Evolutionary conservation across 176 grass and related monocot genomes (phyloP).

Genomic region (Puccinellia tenuiflora): DNA sequence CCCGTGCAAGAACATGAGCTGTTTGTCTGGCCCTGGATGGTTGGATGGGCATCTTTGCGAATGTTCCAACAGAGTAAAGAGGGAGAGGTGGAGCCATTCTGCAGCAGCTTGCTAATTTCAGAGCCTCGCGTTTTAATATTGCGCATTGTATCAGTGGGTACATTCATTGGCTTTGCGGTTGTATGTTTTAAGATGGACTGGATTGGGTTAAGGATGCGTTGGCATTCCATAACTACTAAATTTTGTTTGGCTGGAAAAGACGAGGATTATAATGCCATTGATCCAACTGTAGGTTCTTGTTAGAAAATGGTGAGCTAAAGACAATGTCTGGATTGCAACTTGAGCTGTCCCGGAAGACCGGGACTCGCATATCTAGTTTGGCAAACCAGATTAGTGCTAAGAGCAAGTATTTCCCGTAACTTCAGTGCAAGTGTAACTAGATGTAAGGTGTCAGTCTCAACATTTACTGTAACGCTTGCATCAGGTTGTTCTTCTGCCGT

Average conservation of each 20-base stretch:
- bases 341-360: constrained; percentile 26
- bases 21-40: constrained; percentile 48
- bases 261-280: constrained; percentile 29
- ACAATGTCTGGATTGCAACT: constrained; percentile 26
- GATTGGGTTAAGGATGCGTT: constrained; percentile 48
- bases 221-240: constrained; percentile 39
- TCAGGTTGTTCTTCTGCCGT: too few relatives aligned
- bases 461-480: too few relatives aligned
- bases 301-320: constrained; percentile 36
- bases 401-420: constrained; percentile 30
- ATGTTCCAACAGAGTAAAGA: constrained; percentile 14
- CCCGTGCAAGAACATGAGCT: constrained; percentile 17
- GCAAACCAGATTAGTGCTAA: constrained; percentile 30
- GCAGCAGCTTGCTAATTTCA: constrained; percentile 21
- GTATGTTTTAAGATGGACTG: constrained; percentile 36
- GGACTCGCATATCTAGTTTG: constrained; percentile 36
- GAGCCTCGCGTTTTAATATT: constrained; percentile 8
- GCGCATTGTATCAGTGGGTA: not conserved
- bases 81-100: not conserved
- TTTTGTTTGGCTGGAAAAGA: constrained; percentile 39
- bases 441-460: too few relatives aligned
- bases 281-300: constrained; percentile 32
- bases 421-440: constrained; percentile 39
- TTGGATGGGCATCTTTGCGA: constrained; percentile 42
- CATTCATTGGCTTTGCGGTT: constrained; percentile 22